Conservation (phyloP, 345 rosid species). For the Citrus glauca region DNA sequence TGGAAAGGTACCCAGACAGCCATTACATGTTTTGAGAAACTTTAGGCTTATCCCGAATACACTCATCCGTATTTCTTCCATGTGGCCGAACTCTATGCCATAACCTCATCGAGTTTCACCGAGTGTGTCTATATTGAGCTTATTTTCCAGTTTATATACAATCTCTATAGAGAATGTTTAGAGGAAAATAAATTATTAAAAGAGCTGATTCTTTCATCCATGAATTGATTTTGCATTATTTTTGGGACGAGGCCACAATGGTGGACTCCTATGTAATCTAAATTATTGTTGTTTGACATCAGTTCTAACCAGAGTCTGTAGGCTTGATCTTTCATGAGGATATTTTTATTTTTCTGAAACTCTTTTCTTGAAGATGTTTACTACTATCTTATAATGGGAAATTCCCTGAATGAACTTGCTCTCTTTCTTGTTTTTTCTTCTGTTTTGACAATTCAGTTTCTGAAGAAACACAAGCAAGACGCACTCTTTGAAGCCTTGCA, state of each 20-base stretch:
- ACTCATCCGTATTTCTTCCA: background rate
- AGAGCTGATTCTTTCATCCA: background rate
- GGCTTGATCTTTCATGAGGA: background rate
- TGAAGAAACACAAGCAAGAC: slow-evolving; percentile 45
- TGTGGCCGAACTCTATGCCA: background rate
- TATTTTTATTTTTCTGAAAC: background rate
- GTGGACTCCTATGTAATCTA: background rate
- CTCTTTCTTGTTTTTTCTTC: background rate
- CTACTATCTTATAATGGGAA: background rate
- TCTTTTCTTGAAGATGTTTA: background rate
- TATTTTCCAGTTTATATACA: background rate
- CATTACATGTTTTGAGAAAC: background rate
- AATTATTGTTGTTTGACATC: background rate
- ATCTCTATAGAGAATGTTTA: background rate
- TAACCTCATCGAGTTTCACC: background rate
- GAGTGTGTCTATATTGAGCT: background rate
- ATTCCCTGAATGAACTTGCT: background rate
- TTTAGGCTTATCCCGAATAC: background rate
- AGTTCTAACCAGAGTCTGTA: background rate
- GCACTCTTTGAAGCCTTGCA: slow-evolving; percentile 69
- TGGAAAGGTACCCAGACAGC: slow-evolving; percentile 56
- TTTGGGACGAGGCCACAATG: background rate
- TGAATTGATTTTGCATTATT: background rate
- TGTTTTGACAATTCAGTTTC: slow-evolving; percentile 35
- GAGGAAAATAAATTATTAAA: background rate